Conservation (phyloP, 208 protist genomes). For the Trypanosoma melophagium region DNA sequence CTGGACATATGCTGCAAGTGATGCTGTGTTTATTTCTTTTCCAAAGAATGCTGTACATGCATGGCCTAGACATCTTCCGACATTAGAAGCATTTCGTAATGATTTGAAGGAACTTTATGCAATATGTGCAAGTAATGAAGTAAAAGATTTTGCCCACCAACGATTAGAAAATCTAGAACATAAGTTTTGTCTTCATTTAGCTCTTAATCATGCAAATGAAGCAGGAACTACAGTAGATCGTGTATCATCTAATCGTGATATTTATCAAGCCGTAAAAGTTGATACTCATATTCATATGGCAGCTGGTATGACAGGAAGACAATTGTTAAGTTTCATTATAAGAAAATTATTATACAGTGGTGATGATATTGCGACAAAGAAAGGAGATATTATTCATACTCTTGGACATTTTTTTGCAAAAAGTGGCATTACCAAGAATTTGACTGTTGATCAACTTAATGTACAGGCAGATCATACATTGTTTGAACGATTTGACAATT, state of each 20-base stretch:
- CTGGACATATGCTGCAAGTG: slow-evolving; percentile 83
- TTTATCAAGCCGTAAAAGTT: slow-evolving; percentile 95
- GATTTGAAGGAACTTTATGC: slow-evolving; percentile 72
- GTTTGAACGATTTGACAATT: slow-evolving; percentile 99
- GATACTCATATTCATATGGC: slow-evolving; percentile 97
- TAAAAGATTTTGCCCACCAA: slow-evolving; percentile 92
- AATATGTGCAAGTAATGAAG: slow-evolving; percentile 71
- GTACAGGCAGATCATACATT: slow-evolving; percentile 95
- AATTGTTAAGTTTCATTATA: slow-evolving; percentile 95
- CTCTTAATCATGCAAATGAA: slow-evolving; percentile 92
- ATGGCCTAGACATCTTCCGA: slow-evolving; percentile 83
- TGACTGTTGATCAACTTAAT: slow-evolving; percentile 96
- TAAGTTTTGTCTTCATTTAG: slow-evolving; percentile 92
- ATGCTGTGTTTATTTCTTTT: slow-evolving; percentile 89
- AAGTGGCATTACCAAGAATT: slow-evolving; percentile 81
- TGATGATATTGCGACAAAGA: slow-evolving; percentile 92
- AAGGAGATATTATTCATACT: slow-evolving; percentile 84
- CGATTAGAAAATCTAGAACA: slow-evolving; percentile 91
- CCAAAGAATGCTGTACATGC: slow-evolving; percentile 67
- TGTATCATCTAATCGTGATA: slow-evolving; percentile 89
- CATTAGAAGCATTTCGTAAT: slow-evolving; percentile 69
- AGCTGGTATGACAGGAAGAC: slow-evolving; percentile 93
- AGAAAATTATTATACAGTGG: slow-evolving; percentile 88
- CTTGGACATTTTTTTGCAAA: slow-evolving; percentile 85
- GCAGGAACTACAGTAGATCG: slow-evolving; percentile 86